A percentile compares a stretch with the other conserved stretches of the same genome.
Evolutionary conservation across 495 filamentous ascomycete species (phyloP).

Genomic region (Neurospora sp.): DNA sequence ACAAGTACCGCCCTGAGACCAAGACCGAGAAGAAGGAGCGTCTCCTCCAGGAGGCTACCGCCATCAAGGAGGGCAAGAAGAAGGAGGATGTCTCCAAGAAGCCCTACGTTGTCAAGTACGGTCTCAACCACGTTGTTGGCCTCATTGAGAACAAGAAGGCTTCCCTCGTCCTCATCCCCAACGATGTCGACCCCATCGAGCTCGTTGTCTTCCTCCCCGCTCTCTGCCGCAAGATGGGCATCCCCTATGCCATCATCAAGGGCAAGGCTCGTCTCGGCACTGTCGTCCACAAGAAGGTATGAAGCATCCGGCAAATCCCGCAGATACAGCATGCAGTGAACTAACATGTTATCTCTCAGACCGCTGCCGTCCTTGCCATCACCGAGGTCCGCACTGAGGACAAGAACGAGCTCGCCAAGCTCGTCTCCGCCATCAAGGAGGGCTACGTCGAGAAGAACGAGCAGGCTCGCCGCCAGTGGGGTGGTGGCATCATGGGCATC

Average conservation of each 20-base stretch:
- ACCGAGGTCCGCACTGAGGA: constrained; percentile 96
- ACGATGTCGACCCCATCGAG: constrained; percentile 99
- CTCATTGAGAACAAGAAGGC: constrained; percentile 99
- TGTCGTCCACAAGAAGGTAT: constrained; percentile 98
- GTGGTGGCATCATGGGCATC: constrained; percentile 98
- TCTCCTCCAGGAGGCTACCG: constrained; percentile 92
- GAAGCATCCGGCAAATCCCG: not conserved
- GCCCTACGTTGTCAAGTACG: constrained; percentile 98
- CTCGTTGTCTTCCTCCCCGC: constrained; percentile 98
- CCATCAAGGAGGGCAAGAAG: constrained; percentile 96
- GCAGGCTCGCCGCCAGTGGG: constrained; percentile 89
- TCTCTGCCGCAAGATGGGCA: constrained; percentile 99
- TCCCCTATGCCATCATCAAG: constrained; percentile 98
- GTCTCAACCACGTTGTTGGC: constrained; percentile 99
- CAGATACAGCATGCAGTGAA: not conserved
- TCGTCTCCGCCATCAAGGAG: constrained; percentile 93
- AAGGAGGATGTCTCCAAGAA: constrained; percentile 99
- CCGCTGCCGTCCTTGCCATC: constrained; percentile 88
- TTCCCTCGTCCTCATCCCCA: constrained; percentile 90
- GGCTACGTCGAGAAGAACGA: constrained; percentile 95
- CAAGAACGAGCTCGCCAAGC: constrained; percentile 94
- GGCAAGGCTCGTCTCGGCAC: constrained; percentile 98
- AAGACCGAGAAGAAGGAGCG: constrained; percentile 99
- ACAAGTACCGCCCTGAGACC: constrained; percentile 99
- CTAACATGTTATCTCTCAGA: constrained; percentile 44